Evolutionary conservation across 345 rosid genomes (phyloP).

Genomic region (Citrus mangshanensis): DNA sequence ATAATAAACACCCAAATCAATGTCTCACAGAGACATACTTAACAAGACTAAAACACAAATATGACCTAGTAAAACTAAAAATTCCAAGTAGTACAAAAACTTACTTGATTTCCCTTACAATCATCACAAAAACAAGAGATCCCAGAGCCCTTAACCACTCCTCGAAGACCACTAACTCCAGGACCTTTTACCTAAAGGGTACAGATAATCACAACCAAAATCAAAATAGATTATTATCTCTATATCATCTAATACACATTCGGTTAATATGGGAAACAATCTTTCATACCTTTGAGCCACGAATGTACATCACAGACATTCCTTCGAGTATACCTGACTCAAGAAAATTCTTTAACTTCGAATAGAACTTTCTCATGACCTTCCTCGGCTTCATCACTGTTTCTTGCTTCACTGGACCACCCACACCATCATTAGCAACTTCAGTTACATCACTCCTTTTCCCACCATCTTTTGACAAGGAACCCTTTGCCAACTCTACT

Average conservation of each 20-base stretch:
- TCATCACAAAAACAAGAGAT: conserved; percentile 65
- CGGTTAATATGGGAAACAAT: background rate
- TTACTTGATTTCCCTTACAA: conserved; percentile 66
- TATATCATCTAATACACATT: background rate
- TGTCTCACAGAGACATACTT: background rate
- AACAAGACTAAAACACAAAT: background rate
- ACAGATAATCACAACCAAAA: conserved; percentile 2
- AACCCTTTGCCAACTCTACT: conserved; percentile 21
- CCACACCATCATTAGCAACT: conserved; percentile 22
- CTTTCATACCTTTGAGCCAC: conserved; percentile 57
- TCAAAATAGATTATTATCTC: background rate
- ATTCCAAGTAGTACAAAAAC: conserved; percentile 14
- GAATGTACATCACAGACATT: conserved; percentile 54
- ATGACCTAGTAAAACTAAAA: background rate
- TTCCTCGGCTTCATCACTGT: conserved; percentile 32
- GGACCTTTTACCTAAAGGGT: conserved; percentile 38
- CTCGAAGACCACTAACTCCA: conserved; percentile 49
- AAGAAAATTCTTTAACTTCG: conserved; percentile 64
- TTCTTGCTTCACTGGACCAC: conserved; percentile 32
- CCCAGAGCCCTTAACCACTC: conserved; percentile 61
- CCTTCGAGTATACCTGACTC: conserved; percentile 82
- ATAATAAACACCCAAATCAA: background rate
- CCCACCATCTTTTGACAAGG: background rate
- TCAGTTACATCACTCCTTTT: background rate
- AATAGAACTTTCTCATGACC: conserved; percentile 42